Evolutionary conservation across 805 yeast species (phyloP).

Genomic region (Candida easanensis): DNA sequence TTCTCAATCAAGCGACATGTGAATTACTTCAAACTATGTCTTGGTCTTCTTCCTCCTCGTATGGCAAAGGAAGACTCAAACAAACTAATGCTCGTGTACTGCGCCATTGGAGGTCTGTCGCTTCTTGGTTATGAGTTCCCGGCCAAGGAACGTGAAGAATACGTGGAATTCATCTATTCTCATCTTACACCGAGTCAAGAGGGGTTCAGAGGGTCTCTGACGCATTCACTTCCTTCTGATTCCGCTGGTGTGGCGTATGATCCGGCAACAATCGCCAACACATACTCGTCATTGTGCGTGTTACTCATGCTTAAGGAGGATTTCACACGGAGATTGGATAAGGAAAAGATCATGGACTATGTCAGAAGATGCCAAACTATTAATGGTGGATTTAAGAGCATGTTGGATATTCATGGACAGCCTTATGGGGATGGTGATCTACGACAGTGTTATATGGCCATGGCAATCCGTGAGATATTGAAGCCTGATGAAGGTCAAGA

Average conservation of each 20-base stretch:
- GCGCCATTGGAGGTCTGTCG: conserved; percentile 55
- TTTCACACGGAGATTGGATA: conserved; percentile 37
- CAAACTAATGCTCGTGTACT: conserved; percentile 66
- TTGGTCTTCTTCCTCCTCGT: conserved; percentile 50
- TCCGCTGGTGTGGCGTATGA: conserved; percentile 38
- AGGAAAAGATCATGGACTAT: conserved; percentile 46
- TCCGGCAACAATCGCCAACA: conserved; percentile 66
- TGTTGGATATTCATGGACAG: conserved; percentile 30
- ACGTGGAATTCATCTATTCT: conserved; percentile 43
- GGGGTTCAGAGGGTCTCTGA: conserved; percentile 60
- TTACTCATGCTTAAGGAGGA: conserved; percentile 50
- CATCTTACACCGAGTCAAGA: conserved; percentile 39
- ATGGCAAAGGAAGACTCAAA: conserved; percentile 67
- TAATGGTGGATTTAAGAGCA: conserved; percentile 57
- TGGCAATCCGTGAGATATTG: conserved; percentile 54
- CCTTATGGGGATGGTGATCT: conserved; percentile 66
- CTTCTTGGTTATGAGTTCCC: conserved; percentile 28
- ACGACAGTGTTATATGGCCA: conserved; percentile 73
- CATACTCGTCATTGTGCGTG: conserved; percentile 68
- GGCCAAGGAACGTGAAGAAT: conserved; percentile 27
- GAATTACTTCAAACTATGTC: conserved; percentile 48
- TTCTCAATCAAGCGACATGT: conserved; percentile 23
- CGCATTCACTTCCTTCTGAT: conserved; percentile 33
- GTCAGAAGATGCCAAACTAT: conserved; percentile 57
- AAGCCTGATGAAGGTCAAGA: conserved; percentile 22